Evolutionary conservation across 192 early-diverging fungal species (phyloP).

Genomic region (Oehlia diaphana): DNA sequence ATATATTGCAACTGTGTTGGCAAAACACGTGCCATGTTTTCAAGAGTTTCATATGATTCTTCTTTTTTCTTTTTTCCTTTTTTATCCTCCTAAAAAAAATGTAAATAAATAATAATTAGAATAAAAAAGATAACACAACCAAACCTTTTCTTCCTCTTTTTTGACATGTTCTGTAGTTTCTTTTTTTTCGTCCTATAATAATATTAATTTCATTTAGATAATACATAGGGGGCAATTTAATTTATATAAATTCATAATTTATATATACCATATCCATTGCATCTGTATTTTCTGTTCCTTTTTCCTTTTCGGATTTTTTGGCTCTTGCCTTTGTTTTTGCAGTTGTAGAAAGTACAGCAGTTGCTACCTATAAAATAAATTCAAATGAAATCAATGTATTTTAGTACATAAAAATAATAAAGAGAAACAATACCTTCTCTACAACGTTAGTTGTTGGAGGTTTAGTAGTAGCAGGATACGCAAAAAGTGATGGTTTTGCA

Average conservation of each 20-base stretch:
- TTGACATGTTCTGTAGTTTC: conserved; percentile 49
- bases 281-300: conserved; percentile 52
- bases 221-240: background rate
- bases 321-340: conserved; percentile 87
- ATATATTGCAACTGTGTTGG: conserved; percentile 87
- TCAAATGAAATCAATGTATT: background rate
- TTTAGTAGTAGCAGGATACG: conserved; percentile 88
- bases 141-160: conserved; percentile 61
- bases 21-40: conserved; percentile 87
- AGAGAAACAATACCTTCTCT: conserved; percentile 59
- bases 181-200: conserved; percentile 54
- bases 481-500: conserved; percentile 85
- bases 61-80: conserved; percentile 76
- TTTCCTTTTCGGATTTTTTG: conserved; percentile 78
- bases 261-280: conserved; percentile 46
- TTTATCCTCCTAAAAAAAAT: conserved; percentile 36
- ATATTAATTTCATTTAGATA: background rate
- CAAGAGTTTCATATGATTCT: conserved; percentile 69
- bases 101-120: background rate
- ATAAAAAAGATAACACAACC: background rate
- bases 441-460: conserved; percentile 74
- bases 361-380: conserved; percentile 62
- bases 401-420: background rate
- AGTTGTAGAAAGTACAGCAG: conserved; percentile 94
- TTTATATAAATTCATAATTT: background rate